Base-by-base conservation (phyloP, 257 asterid genomes). In the Scutellaria barbata region DNA sequence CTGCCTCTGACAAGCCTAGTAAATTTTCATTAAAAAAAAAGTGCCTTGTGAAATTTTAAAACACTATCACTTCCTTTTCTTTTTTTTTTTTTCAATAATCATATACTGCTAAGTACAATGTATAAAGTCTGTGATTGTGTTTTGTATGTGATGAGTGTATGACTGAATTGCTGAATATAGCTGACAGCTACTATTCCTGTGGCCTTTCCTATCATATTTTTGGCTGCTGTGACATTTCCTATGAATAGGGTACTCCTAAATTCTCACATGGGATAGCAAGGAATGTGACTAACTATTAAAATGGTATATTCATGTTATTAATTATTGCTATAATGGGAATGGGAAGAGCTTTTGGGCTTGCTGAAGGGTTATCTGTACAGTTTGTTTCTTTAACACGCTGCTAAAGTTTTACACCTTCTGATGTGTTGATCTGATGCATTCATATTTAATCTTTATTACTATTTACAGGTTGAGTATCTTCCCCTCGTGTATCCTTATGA, bases 381-480 rank as follows among this genome's bases (percentile, higher is more conserved):
- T 53, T 67, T 72, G 43, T 70, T 55, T 30, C 58, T 74, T 40
- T 22, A 18, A 18, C 25, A 53, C 55, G 57, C 59, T 37, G 72
- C 54, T 52, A 10, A 50, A 53, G 45, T 50, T 35, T 42, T 11
- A 39, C 33, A 45, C 45, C 33, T 45, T 37, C 41, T 66, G 52
- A 69, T 20, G 37, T 57, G 53, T 51, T 62, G 20, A 45, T 46
- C 73, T 53, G 50, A 76, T 52, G 11, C 48, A 14, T 50, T 64
- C 40, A 16, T 30, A 43, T 37, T 70, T 13, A 39, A 50, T 78
- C 8, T 62, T 63, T 65, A 53, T 68, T 48, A 11, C 39, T 75
- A 17, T 67, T 63, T 53, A 17, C 83, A 92, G 97, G 84, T 93
- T 55, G 99, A 95, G 81, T 95, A 95, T 85, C 99, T 95, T 78